Conservation (phyloP, 768 basidiomycete species). For the Lentinula aciculospora region DNA sequence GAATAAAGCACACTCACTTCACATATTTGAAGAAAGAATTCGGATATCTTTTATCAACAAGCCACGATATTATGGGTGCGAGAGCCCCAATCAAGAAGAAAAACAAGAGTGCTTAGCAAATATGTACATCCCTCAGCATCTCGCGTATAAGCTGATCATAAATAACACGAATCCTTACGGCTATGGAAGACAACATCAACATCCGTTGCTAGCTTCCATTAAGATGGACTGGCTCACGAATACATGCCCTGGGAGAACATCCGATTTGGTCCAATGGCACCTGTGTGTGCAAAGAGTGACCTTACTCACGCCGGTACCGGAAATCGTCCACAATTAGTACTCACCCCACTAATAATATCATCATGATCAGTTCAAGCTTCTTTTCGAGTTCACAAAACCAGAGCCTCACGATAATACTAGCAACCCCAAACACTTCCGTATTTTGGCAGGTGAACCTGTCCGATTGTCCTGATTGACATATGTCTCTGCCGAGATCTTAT, state of each 20-base stretch:
- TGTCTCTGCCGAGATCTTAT: slow-evolving; percentile 25
- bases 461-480: slow-evolving; percentile 40
- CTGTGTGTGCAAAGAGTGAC: slow-evolving; percentile 22
- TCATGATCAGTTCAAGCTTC: no score
- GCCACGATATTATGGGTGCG: slow-evolving; percentile 57
- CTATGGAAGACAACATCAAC: slow-evolving; percentile 14
- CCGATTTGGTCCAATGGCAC: slow-evolving; percentile 59
- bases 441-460: slow-evolving; percentile 50
- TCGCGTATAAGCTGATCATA: neutral
- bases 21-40: slow-evolving; percentile 59
- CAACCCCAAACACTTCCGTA: slow-evolving; percentile 46
- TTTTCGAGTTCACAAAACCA: slow-evolving; percentile 1
- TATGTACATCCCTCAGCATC: neutral
- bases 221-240: slow-evolving; percentile 33
- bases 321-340: slow-evolving; percentile 38
- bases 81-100: slow-evolving; percentile 74
- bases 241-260: slow-evolving; percentile 57
- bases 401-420: slow-evolving; percentile 50
- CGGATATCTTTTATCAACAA: slow-evolving; percentile 59
- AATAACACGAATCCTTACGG: neutral
- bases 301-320: slow-evolving; percentile 49
- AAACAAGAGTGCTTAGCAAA: slow-evolving; percentile 42
- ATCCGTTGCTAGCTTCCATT: neutral
- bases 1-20: slow-evolving; percentile 39
- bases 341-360: slow-evolving; percentile 9